phyloP scores from a whole-genome alignment of 192 early-diverging fungal genomes.

The Coemansia sp. region DNA sequence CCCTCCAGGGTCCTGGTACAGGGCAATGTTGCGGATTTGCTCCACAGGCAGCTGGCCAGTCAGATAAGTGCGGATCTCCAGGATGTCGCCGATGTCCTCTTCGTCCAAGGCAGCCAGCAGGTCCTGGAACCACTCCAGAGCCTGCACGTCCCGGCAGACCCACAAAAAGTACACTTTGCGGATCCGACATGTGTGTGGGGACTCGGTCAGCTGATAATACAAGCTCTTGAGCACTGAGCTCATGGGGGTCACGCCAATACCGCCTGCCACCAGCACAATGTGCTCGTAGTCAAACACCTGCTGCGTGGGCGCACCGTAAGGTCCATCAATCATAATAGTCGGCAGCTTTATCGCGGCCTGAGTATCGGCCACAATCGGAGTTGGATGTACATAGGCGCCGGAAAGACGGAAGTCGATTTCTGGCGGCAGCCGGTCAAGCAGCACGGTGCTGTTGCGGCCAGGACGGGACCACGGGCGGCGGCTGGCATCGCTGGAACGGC shows the following conservation, averaged over 20 bases:
- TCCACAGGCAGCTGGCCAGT: conserved; percentile 60
- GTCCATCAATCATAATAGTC: conserved; percentile 68
- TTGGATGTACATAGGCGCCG: conserved; percentile 10
- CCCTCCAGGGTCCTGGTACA: conserved; percentile 57
- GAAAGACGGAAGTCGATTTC: conserved; percentile 34
- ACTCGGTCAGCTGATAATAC: conserved; percentile 52
- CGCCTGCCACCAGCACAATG: conserved; percentile 64
- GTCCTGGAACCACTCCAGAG: conserved; percentile 70
- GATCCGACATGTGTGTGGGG: conserved; percentile 25
- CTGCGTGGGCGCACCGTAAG: conserved; percentile 77
- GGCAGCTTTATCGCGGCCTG: conserved; percentile 54
- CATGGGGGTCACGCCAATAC: conserved; percentile 77
- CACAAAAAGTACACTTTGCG: conserved; percentile 64
- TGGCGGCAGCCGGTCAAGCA: conserved; percentile 46
- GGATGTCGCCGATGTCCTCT: conserved; percentile 57
- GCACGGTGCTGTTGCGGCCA: conserved; percentile 43
- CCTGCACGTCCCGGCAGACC: conserved; percentile 63
- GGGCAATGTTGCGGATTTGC: conserved; percentile 63
- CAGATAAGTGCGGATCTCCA: conserved; percentile 67
- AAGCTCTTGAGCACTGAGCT: conserved; percentile 68
- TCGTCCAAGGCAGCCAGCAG: conserved; percentile 60
- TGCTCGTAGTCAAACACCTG: conserved; percentile 73
- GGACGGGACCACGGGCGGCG: conserved; percentile 43
- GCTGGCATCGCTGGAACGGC: conserved; percentile 13
- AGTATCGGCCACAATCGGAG: conserved; percentile 10